Evolutionary conservation across 768 basidiomycete species (phyloP).

Genomic region (Lentinus brumalis): DNA sequence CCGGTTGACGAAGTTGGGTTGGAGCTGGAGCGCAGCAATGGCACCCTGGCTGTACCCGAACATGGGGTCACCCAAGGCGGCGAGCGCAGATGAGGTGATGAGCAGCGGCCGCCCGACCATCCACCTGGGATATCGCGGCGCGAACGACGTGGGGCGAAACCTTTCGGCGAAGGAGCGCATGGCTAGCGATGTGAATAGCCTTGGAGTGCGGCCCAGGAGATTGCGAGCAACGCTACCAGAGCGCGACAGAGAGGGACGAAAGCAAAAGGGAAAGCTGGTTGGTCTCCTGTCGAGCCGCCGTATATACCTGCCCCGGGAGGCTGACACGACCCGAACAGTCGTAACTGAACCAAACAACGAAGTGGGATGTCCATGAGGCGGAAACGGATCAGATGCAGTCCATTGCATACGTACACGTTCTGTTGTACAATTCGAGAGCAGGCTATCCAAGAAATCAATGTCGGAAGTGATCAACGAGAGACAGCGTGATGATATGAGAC

Average conservation of each 20-base stretch:
- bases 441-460: background rate
- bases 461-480: background rate
- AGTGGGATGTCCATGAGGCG: too few relatives aligned
- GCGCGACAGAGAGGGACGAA: background rate
- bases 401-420: background rate
- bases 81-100: constrained; percentile 52
- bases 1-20: constrained; percentile 51
- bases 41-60: constrained; percentile 58
- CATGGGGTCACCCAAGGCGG: constrained; percentile 59
- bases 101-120: constrained; percentile 52
- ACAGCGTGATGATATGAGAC: background rate
- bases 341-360: background rate
- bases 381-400: background rate
- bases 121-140: constrained; percentile 52
- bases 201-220: background rate
- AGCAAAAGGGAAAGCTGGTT: background rate
- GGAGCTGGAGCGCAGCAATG: constrained; percentile 53
- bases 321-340: background rate
- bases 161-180: constrained; percentile 19
- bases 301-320: background rate
- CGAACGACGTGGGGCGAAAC: constrained; percentile 42
- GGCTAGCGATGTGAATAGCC: background rate
- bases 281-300: background rate
- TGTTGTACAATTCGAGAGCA: background rate
- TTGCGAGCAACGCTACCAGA: too few relatives aligned